Percentiles rank a stretch among this genome's conserved stretches.
Evolutionary conservation across 1,284 basidiomycete genomes (phyloP).

Genomic region (Flammula alnicola): DNA sequence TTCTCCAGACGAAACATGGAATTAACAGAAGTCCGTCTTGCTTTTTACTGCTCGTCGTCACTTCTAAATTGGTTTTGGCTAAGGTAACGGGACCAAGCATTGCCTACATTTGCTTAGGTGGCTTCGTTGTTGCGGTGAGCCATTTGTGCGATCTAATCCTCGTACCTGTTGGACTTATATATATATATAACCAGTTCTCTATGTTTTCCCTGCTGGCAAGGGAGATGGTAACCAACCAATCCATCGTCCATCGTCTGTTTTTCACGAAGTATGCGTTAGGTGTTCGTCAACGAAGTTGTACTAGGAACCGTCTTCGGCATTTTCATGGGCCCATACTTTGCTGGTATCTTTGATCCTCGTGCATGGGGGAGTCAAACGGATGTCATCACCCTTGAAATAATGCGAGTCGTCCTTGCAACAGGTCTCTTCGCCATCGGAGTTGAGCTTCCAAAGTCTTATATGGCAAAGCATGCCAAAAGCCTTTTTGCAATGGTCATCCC

Average conservation of each 20-base stretch:
- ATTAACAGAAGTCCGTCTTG: constrained; percentile 34
- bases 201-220: constrained; percentile 83
- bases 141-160: constrained; percentile 1
- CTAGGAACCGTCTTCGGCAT: constrained; percentile 77
- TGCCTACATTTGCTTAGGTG: constrained; percentile 78
- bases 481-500: constrained; percentile 72
- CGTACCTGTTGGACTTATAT: neutral
- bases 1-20: too few relatives aligned
- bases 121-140: constrained; percentile 73
- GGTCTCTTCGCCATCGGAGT: constrained; percentile 78
- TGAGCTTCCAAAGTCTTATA: constrained; percentile 70
- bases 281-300: constrained; percentile 93
- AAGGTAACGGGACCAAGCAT: constrained; percentile 56
- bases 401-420: constrained; percentile 69
- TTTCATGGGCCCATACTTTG: constrained; percentile 74
- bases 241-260: too few relatives aligned
- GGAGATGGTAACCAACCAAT: constrained; percentile 60
- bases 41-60: constrained; percentile 15
- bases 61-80: constrained; percentile 21
- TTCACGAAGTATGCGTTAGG: too few relatives aligned
- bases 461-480: constrained; percentile 63
- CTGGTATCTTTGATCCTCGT: constrained; percentile 80
- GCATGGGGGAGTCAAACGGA: constrained; percentile 67
- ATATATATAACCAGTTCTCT: constrained; percentile 60
- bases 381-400: constrained; percentile 80